Percentiles rank a stretch among this genome's conserved stretches.
These are phyloP conservation scores for Cucumis hystrix DNA, from an alignment of 306 rosid species.

Conservation along the genomic window DNA sequence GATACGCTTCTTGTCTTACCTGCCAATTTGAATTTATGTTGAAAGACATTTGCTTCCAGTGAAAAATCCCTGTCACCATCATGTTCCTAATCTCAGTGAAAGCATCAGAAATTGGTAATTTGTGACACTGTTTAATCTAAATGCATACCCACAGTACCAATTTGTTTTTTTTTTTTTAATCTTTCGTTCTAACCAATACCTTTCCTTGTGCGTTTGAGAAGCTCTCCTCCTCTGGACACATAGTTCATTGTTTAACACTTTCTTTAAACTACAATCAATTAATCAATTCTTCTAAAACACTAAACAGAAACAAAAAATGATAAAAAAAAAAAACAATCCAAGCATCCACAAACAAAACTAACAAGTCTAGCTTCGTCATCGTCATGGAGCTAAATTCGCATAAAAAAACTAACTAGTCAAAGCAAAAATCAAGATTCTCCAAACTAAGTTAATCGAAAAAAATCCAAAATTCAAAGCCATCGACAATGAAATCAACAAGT, in stretches of 20 bases:
- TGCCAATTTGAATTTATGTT: conserved; percentile 61
- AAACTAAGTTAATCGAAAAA: too few relatives aligned
- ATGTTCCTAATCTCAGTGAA: conserved; percentile 10
- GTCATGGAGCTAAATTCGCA: too few relatives aligned
- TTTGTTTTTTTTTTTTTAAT: background rate
- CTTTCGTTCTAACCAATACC: conserved; percentile 26
- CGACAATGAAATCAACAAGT: too few relatives aligned
- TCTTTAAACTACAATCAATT: too few relatives aligned
- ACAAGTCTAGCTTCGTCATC: too few relatives aligned
- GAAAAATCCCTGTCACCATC: conserved; percentile 63
- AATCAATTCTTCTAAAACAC: too few relatives aligned
- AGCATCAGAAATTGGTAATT: background rate
- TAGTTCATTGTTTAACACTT: conserved; percentile 52
- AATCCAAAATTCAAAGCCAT: too few relatives aligned
- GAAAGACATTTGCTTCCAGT: conserved; percentile 94
- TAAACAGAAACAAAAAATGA: too few relatives aligned
- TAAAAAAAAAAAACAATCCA: too few relatives aligned
- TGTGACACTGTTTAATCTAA: background rate
- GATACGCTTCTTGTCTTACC: conserved; percentile 30
- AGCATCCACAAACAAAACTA: too few relatives aligned
- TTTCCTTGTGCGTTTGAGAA: conserved; percentile 94
- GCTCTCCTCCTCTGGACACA: conserved; percentile 67
- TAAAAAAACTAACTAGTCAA: too few relatives aligned
- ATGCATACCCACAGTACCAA: background rate
- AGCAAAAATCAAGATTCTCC: too few relatives aligned